phyloP scores from a whole-genome alignment of 345 rosid genomes.

The Populus simonii region DNA sequence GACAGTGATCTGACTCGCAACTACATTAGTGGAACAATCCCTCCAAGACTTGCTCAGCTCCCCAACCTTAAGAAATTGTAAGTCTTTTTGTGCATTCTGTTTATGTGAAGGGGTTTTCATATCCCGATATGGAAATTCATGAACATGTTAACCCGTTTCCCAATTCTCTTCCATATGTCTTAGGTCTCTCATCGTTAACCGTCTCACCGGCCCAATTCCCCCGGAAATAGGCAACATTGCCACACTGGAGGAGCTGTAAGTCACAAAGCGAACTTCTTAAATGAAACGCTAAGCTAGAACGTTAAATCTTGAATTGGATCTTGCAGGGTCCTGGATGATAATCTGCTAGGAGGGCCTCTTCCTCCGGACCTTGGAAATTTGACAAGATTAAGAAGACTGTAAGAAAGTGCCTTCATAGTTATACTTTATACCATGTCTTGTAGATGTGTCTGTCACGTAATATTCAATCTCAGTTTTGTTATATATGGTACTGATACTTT shows the following conservation, averaged over 20 bases:
- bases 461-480: too few species aligned
- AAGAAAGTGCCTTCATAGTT: constrained; percentile 17
- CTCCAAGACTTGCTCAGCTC: constrained; percentile 45
- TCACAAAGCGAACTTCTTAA: constrained; percentile 1
- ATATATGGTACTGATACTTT: too few species aligned
- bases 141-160: not conserved
- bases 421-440: too few species aligned
- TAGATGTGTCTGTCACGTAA: too few species aligned
- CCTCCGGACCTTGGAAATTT: constrained; percentile 63
- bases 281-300: not conserved
- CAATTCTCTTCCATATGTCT: not conserved
- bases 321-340: constrained; percentile 61
- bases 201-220: constrained; percentile 63
- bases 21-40: constrained; percentile 66
- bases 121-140: not conserved
- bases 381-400: constrained; percentile 47
- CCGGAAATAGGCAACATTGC: constrained; percentile 48
- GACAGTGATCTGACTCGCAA: constrained; percentile 72
- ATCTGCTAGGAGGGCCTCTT: constrained; percentile 58
- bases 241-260: constrained; percentile 61
- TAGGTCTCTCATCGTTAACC: constrained; percentile 64
- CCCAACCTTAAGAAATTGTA: constrained; percentile 48
- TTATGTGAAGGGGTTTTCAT: not conserved
- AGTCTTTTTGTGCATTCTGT: constrained; percentile 16
- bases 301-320: constrained; percentile 1